Conservation (phyloP, 306 rosid genomes). For the Trifolium subterraneum region DNA sequence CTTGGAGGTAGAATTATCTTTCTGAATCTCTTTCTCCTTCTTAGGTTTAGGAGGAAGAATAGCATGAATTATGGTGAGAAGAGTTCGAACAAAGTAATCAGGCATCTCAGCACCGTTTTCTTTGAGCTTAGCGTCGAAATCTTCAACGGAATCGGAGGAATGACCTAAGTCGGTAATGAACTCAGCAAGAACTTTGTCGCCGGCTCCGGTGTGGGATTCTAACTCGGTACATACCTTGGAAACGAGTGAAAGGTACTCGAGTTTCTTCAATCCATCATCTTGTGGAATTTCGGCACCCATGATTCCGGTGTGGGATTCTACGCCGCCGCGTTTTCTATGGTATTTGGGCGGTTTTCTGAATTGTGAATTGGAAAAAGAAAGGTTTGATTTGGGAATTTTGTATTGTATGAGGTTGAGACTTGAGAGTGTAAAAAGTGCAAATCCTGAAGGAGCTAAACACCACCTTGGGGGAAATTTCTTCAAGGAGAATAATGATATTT, state of each 20-base stretch:
- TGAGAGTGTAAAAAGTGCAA: too few relatives aligned
- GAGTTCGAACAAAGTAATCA: conserved; percentile 66
- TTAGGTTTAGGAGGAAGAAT: conserved; percentile 71
- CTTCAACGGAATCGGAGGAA: conserved; percentile 59
- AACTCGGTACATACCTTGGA: conserved; percentile 82
- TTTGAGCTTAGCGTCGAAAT: conserved; percentile 65
- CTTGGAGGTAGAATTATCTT: conserved; percentile 9
- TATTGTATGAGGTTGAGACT: too few relatives aligned
- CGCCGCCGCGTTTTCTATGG: too few relatives aligned
- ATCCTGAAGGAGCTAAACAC: too few relatives aligned
- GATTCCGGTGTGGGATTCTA: too few relatives aligned
- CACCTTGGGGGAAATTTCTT: too few relatives aligned
- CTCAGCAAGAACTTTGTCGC: conserved; percentile 77
- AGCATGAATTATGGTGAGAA: conserved; percentile 67
- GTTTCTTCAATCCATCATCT: conserved; percentile 65
- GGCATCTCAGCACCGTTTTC: conserved; percentile 79
- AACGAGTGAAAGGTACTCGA: conserved; percentile 74
- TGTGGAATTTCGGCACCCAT: conserved; percentile 19
- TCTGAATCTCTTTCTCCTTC: conserved; percentile 50
- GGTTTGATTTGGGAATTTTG: too few relatives aligned
- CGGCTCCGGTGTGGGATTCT: conserved; percentile 72
- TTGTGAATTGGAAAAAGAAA: too few relatives aligned
- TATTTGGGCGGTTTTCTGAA: too few relatives aligned
- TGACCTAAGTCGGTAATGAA: conserved; percentile 77
- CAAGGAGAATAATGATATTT: too few relatives aligned